Percentiles rank a stretch among this genome's conserved stretches.
These are phyloP conservation scores for Mortierella hygrophila DNA, from an alignment of 192 early-diverging fungal species.

Conservation along the genomic window DNA sequence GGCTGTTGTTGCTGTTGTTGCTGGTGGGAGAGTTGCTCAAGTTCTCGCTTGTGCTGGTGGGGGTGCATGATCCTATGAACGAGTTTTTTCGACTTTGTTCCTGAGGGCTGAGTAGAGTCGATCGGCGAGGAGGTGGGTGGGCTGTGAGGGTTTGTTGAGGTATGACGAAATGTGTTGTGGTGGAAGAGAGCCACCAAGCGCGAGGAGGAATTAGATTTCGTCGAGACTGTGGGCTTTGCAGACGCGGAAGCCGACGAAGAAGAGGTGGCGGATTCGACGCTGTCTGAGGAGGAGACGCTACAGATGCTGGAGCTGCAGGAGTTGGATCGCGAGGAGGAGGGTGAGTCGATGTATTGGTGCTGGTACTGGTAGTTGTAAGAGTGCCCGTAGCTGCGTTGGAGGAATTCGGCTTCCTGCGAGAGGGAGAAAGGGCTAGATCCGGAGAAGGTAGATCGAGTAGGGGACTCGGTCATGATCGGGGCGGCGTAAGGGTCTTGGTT, in stretches of 20 bases:
- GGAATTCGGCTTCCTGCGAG: slow-evolving; percentile 7
- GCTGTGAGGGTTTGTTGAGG: background rate
- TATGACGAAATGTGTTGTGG: background rate
- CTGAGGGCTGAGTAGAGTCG: background rate
- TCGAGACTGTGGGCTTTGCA: background rate
- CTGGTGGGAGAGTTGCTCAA: slow-evolving; percentile 2
- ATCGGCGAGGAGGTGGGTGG: background rate
- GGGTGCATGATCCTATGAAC: slow-evolving; percentile 32
- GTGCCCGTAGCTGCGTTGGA: background rate
- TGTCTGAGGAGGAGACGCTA: slow-evolving; percentile 14
- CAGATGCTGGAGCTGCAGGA: slow-evolving; percentile 40
- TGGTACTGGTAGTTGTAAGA: no score
- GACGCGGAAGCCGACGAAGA: background rate
- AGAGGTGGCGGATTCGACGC: background rate
- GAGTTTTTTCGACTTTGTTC: slow-evolving; percentile 17
- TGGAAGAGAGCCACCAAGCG: slow-evolving; percentile 21
- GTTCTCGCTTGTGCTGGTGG: slow-evolving; percentile 17
- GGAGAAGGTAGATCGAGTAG: slow-evolving; percentile 15
- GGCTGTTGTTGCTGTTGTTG: background rate
- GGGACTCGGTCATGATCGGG: slow-evolving; percentile 22
- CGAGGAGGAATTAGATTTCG: background rate
- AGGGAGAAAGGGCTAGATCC: background rate
- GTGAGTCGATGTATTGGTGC: slow-evolving; percentile 14
- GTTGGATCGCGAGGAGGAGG: slow-evolving; percentile 26
- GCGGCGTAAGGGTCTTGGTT: background rate